phyloP scores from a whole-genome alignment of 2,329 filamentous ascomycete species.

The Penicillium olsonii region DNA sequence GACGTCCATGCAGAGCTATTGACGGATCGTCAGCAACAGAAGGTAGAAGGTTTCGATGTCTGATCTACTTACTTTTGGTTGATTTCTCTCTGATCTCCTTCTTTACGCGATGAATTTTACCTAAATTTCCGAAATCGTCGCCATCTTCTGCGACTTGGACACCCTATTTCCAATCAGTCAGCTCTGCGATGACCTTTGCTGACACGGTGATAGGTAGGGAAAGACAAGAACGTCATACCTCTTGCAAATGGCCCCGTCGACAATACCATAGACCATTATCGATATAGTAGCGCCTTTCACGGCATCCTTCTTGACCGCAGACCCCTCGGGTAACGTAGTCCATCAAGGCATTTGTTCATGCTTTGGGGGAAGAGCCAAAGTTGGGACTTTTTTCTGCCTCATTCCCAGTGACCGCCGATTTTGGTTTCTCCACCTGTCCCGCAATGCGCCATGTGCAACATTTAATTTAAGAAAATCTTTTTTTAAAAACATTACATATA shows the following conservation, averaged over 20 bases:
- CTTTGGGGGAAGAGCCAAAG: slow-evolving; percentile 14
- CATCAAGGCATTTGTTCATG: slow-evolving; percentile 39
- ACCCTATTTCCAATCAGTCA: slow-evolving; percentile 29
- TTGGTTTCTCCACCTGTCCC: slow-evolving; percentile 9
- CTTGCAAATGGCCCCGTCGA: slow-evolving; percentile 75
- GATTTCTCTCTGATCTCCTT: slow-evolving; percentile 57
- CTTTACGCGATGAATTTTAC: slow-evolving; percentile 58
- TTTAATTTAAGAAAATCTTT: no score
- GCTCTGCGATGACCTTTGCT: slow-evolving; percentile 2
- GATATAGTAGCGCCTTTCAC: slow-evolving; percentile 69
- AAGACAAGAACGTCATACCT: slow-evolving; percentile 51
- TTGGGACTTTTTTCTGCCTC: slow-evolving; percentile 26
- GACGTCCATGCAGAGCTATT: slow-evolving; percentile 59
- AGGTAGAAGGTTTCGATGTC: neutral
- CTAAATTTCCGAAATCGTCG: slow-evolving; percentile 66
- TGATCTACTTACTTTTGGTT: slow-evolving; percentile 45
- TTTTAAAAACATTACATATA: no score
- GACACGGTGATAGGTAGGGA: slow-evolving; percentile 8
- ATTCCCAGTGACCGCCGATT: slow-evolving; percentile 21
- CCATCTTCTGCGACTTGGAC: slow-evolving; percentile 60
- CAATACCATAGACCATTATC: slow-evolving; percentile 79
- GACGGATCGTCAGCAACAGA: slow-evolving; percentile 51
- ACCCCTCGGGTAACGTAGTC: slow-evolving; percentile 49
- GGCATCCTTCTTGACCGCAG: slow-evolving; percentile 66
- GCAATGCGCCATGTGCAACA: slow-evolving; percentile 2